These are phyloP conservation scores for Mycena citricolor DNA, from an alignment of 1,284 basidiomycete species.

Conservation along the genomic window DNA sequence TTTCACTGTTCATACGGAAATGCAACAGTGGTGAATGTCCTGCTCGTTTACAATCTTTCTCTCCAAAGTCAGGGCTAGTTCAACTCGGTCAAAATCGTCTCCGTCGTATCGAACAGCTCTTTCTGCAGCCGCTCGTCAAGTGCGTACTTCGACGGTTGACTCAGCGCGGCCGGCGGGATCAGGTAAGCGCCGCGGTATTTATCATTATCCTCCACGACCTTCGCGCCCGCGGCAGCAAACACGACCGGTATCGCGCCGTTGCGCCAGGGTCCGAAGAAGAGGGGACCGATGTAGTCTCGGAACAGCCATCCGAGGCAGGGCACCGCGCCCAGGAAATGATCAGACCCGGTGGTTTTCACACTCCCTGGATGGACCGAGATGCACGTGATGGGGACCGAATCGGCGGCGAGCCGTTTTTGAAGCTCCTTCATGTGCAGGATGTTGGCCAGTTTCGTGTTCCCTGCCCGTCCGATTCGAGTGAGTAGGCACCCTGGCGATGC, in stretches of 20 bases:
- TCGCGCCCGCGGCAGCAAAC: conserved; percentile 28
- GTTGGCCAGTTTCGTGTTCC: conserved; percentile 27
- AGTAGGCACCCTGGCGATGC: neutral
- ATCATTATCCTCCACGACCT: conserved; percentile 17
- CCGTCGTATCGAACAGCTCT: conserved; percentile 22
- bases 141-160: conserved; percentile 15
- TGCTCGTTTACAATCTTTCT: too few species aligned
- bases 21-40: too few species aligned
- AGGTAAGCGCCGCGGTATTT: conserved; percentile 29
- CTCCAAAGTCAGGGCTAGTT: too few species aligned
- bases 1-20: too few species aligned
- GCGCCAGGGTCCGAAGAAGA: conserved; percentile 5
- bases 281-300: neutral
- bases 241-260: conserved; percentile 28
- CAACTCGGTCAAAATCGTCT: conserved; percentile 16
- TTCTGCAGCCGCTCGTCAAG: conserved; percentile 17
- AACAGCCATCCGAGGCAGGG: conserved; percentile 11
- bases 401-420: conserved; percentile 30
- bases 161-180: conserved; percentile 27
- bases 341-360: conserved; percentile 32
- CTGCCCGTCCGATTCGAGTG: conserved; percentile 1
- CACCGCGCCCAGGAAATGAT: conserved; percentile 1
- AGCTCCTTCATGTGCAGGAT: conserved; percentile 34
- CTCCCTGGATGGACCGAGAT: conserved; percentile 28
- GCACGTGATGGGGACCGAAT: conserved; percentile 17